These are phyloP conservation scores for Phytophthora fragariaefolia DNA, from an alignment of 352 stramenopile genomes.

Conservation along the genomic window DNA sequence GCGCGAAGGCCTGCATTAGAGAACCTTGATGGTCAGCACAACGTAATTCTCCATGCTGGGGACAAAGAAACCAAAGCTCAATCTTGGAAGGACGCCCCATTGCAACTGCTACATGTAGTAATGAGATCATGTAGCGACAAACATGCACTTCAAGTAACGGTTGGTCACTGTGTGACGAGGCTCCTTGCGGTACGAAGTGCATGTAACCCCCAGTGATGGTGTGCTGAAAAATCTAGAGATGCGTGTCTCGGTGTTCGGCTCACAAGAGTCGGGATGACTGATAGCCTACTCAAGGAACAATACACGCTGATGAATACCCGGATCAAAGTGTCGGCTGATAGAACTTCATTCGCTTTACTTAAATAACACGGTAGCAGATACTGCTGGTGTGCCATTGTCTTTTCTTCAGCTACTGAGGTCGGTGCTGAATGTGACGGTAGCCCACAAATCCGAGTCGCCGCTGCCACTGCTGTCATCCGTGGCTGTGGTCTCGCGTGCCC, in stretches of 20 bases:
- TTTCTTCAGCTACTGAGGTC: conserved; percentile 20
- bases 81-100: conserved; percentile 9
- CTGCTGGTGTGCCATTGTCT: not conserved
- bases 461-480: conserved; percentile 19
- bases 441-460: conserved; percentile 29
- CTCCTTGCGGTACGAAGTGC: no score
- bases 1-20: not conserved
- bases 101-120: no score
- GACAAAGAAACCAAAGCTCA: conserved; percentile 27
- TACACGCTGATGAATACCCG: no score
- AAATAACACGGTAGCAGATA: conserved; percentile 22
- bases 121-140: no score
- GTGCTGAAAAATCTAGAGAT: no score
- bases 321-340: no score
- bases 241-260: no score
- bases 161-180: no score
- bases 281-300: no score
- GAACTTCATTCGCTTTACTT: conserved; percentile 31
- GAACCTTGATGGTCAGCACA: conserved; percentile 8
- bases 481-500: conserved; percentile 15
- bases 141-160: no score
- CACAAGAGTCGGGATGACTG: no score
- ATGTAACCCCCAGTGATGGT: no score
- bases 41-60: conserved; percentile 10
- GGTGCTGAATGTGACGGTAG: conserved; percentile 39